Percentiles rank a stretch among this genome's conserved stretches.
Conservation (phyloP, 768 basidiomycete species). For the Pleurotus platypus region DNA sequence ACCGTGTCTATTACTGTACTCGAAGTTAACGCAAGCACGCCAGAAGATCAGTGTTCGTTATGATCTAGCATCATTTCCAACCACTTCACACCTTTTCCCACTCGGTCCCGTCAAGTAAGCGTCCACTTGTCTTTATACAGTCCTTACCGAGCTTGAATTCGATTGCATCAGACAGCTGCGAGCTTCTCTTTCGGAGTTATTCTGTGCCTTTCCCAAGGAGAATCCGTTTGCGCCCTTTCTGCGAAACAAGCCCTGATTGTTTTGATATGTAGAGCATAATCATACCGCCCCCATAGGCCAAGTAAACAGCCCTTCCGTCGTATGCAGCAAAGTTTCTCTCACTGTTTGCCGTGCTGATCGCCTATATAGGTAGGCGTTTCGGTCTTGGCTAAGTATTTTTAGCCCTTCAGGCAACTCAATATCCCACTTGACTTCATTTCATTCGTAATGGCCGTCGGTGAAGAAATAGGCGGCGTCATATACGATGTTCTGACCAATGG, state of each 20-base stretch:
- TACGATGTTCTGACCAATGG: neutral
- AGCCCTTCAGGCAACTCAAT: neutral
- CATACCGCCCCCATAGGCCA: slow-evolving; percentile 3
- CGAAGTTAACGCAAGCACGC: too few species aligned
- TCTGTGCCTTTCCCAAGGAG: neutral
- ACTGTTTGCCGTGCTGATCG: neutral
- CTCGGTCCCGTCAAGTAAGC: neutral
- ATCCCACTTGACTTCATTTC: neutral
- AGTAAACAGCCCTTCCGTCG: neutral
- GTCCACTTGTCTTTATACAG: neutral
- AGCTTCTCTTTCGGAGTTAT: neutral
- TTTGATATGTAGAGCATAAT: neutral
- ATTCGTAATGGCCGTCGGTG: neutral
- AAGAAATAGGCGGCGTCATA: neutral
- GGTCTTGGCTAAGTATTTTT: neutral
- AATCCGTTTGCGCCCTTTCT: neutral
- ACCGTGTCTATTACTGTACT: neutral
- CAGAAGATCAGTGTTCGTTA: neutral
- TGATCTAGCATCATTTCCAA: neutral
- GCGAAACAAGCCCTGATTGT: slow-evolving; percentile 7
- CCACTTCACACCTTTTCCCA: neutral
- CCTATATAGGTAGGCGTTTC: neutral
- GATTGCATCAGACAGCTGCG: neutral
- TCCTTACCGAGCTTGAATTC: neutral
- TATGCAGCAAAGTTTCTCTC: neutral